Evolutionary conservation across 768 basidiomycete species (phyloP), one percentile per base, ranked within the genome.

Genomic region (Tricholoma sp.): DNA sequence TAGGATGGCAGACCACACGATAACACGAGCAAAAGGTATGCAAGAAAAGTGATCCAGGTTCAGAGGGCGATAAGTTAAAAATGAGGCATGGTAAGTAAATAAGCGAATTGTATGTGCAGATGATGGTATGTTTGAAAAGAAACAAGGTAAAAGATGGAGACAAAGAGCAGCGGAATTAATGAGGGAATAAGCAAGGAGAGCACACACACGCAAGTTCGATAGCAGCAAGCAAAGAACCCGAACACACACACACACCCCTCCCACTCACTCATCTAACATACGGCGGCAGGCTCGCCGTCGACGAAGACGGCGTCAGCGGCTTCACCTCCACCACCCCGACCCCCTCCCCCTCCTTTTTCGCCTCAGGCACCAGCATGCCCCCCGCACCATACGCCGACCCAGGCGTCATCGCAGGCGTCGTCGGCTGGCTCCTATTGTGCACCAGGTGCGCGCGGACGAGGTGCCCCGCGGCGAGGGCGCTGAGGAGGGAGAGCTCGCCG

Each of bases 401-500:
- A 50, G 17, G 55, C 53, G 47, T 42, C 36, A 15, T 42, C 9
- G 78, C 82, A 0, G 94, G 94, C 0, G 94, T 96, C 56, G 84
- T 87, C 15, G 86, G 80, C 64, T 84, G 85, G 52, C 87, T 89
- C 55, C 95, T 82, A 68, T 98, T 98, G 75, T 95, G 94, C 34
- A 84, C 86, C 72, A 97, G 82, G 68, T 98, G 94, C 29, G 95
- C 95, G 39, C 89, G 82, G 66, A 98, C 94, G 59, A 98, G 80
- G 66, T 97, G 94, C 0, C 96, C 96, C 2, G 94, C 94, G 1
- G 95, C 95, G 37, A 99, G 82, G 1, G 97, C 95, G 61, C 86
- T 87, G 68, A 99, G 80, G 58, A 99, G 78, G 15, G 89, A 91
- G 32, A 98, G 77, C 71, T 99, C 97, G 34, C 97, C 97, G 1